phyloP scores from a whole-genome alignment of 2,329 filamentous ascomycete species.

The Aspergillus costaricaensis region DNA sequence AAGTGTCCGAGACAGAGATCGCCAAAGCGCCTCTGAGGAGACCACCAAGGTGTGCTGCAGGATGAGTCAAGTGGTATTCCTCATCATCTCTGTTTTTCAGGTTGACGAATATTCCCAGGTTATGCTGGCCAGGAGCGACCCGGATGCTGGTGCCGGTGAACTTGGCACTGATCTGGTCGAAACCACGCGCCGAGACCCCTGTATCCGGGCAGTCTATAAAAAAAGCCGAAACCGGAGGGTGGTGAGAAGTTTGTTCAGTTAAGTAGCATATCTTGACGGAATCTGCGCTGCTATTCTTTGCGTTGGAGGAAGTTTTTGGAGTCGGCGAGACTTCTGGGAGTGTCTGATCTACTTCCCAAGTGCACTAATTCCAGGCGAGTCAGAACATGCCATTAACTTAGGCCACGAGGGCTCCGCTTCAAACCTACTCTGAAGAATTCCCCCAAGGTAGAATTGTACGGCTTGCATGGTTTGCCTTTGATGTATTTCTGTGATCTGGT shows the following conservation, averaged over 20 bases:
- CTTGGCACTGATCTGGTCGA: slow-evolving; percentile 94
- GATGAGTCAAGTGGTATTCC: slow-evolving; percentile 93
- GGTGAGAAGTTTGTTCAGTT: slow-evolving; percentile 96
- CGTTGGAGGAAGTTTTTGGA: slow-evolving; percentile 35
- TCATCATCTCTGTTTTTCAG: slow-evolving; percentile 78
- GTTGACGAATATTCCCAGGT: slow-evolving; percentile 92
- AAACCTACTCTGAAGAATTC: slow-evolving; percentile 87
- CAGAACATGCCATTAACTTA: background rate
- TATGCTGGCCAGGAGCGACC: slow-evolving; percentile 88
- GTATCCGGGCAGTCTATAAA: slow-evolving; percentile 90
- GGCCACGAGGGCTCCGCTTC: background rate
- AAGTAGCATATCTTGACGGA: slow-evolving; percentile 84
- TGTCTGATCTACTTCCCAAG: slow-evolving; percentile 87
- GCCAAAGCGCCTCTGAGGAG: slow-evolving; percentile 83
- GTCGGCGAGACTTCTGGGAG: slow-evolving; percentile 61
- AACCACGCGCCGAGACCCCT: slow-evolving; percentile 83
- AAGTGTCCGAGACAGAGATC: slow-evolving; percentile 85
- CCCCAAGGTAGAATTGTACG: slow-evolving; percentile 94
- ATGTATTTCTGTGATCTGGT: slow-evolving; percentile 73
- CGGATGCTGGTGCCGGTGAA: slow-evolving; percentile 95
- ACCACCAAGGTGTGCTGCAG: slow-evolving; percentile 87
- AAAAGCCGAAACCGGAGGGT: slow-evolving; percentile 95
- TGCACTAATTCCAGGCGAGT: slow-evolving; percentile 62
- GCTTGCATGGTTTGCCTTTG: slow-evolving; percentile 97
- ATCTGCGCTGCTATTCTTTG: slow-evolving; percentile 39